Percentiles rank a stretch among this genome's conserved stretches.
Evolutionary conservation across 2,329 filamentous ascomycete genomes (phyloP).

Genomic region (Fusarium bulbicola): DNA sequence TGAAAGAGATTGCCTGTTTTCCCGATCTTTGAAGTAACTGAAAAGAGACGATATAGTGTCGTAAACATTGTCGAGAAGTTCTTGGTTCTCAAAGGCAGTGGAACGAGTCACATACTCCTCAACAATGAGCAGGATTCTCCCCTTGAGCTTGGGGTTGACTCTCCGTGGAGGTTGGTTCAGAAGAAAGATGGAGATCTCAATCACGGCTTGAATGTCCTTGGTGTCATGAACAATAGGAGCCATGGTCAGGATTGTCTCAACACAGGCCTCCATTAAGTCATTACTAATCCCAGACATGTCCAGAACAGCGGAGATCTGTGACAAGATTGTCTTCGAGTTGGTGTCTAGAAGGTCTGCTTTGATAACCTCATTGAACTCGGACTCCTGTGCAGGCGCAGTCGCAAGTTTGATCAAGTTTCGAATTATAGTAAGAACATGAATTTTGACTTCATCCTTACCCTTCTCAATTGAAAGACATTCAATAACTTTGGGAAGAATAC

Average conservation of each 20-base stretch:
- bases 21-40: conserved; percentile 86
- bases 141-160: conserved; percentile 85
- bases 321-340: conserved; percentile 68
- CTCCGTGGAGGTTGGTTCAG: conserved; percentile 85
- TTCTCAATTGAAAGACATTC: conserved; percentile 77
- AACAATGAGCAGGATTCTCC: conserved; percentile 80
- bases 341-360: conserved; percentile 64
- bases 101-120: conserved; percentile 80
- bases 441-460: conserved; percentile 85
- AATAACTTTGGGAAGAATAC: conserved; percentile 75
- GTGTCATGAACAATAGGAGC: conserved; percentile 74
- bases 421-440: conserved; percentile 81
- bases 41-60: conserved; percentile 82
- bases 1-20: conserved; percentile 78
- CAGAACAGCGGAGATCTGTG: conserved; percentile 74
- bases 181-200: conserved; percentile 82
- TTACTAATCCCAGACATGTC: conserved; percentile 69
- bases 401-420: conserved; percentile 72
- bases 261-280: conserved; percentile 79
- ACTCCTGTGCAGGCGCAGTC: conserved; percentile 62
- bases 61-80: conserved; percentile 72
- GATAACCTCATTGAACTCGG: conserved; percentile 66
- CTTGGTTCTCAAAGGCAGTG: conserved; percentile 49
- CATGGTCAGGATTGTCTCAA: conserved; percentile 81
- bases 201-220: conserved; percentile 77